These are phyloP conservation scores for Lactifluus piperatus DNA, from an alignment of 768 basidiomycete species.

Conservation along the genomic window DNA sequence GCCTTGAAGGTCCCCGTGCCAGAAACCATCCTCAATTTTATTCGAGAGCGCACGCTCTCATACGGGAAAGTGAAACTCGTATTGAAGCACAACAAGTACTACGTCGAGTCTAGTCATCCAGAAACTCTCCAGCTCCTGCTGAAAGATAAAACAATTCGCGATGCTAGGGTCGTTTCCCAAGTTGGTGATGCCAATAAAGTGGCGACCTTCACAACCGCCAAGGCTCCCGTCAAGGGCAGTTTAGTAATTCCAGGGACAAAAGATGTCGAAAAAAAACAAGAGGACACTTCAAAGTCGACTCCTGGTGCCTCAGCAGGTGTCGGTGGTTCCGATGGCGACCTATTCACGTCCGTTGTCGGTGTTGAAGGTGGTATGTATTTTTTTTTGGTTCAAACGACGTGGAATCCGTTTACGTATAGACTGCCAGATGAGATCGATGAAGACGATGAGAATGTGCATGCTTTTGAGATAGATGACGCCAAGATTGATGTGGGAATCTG, in stretches of 20 bases:
- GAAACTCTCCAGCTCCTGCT: conserved; percentile 84
- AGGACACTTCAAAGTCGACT: conserved; percentile 37
- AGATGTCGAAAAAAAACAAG: conserved; percentile 63
- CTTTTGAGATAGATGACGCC: conserved; percentile 90
- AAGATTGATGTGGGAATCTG: conserved; percentile 72
- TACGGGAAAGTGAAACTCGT: conserved; percentile 99
- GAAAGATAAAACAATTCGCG: conserved; percentile 78
- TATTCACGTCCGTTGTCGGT: conserved; percentile 95
- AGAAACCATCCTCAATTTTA: conserved; percentile 74
- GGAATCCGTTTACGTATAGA: conserved; percentile 2
- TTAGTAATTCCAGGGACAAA: conserved; percentile 82
- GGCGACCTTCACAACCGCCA: conserved; percentile 67
- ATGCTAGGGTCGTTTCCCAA: conserved; percentile 65
- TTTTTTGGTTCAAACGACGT: neutral
- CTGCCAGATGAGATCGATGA: conserved; percentile 87
- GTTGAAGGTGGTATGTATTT: conserved; percentile 66
- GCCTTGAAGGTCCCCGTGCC: conserved; percentile 78
- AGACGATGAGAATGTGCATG: conserved; percentile 94
- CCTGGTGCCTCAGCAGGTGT: conserved; percentile 21
- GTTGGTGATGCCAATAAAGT: conserved; percentile 70
- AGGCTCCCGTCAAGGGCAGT: conserved; percentile 75
- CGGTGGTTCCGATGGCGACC: conserved; percentile 52
- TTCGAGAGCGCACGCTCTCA: conserved; percentile 87
- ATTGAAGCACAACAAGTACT: conserved; percentile 96
- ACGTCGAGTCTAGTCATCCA: conserved; percentile 90